Percentiles rank a stretch among this genome's conserved stretches.
phyloP scores from a whole-genome alignment of 2,329 filamentous ascomycete species.

The Rugonectria rugulosa region DNA sequence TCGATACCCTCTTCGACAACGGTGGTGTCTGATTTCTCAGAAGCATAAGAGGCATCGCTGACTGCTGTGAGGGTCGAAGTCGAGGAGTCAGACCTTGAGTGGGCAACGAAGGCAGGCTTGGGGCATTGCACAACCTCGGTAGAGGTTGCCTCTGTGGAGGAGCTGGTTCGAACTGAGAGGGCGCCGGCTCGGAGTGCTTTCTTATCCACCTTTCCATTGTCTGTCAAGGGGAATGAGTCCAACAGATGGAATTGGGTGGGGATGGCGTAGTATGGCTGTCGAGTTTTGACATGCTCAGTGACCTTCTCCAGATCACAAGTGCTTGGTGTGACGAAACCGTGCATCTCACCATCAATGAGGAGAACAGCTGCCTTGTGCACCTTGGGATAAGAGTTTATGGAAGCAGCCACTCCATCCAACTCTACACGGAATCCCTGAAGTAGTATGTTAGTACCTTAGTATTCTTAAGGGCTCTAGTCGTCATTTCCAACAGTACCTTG shows the following conservation, averaged over 20 bases:
- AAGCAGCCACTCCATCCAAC: slow-evolving; percentile 62
- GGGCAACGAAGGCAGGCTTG: slow-evolving; percentile 21
- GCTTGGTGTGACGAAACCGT: slow-evolving; percentile 56
- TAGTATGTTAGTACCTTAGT: neutral
- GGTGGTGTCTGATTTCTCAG: slow-evolving; percentile 26
- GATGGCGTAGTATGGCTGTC: slow-evolving; percentile 63
- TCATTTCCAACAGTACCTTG: slow-evolving; percentile 46
- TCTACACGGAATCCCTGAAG: slow-evolving; percentile 65
- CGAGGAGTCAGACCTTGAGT: slow-evolving; percentile 37
- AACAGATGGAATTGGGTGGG: slow-evolving; percentile 55
- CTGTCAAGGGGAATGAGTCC: slow-evolving; percentile 55
- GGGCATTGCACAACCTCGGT: slow-evolving; percentile 5
- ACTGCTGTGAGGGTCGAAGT: slow-evolving; percentile 38
- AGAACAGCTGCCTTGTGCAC: slow-evolving; percentile 57
- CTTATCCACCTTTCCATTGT: slow-evolving; percentile 66
- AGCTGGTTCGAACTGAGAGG: neutral
- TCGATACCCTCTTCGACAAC: slow-evolving; percentile 36
- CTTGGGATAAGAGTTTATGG: slow-evolving; percentile 52
- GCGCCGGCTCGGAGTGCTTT: slow-evolving; percentile 42
- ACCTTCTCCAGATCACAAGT: slow-evolving; percentile 46
- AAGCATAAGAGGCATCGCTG: slow-evolving; percentile 17
- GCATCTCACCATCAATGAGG: slow-evolving; percentile 55
- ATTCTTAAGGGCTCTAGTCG: no score
- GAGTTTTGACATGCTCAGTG: slow-evolving; percentile 48
- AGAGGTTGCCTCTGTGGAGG: neutral